Evolutionary conservation across 192 early-diverging fungal genomes (phyloP).

Genomic region (Radiomyces spectabilis): DNA sequence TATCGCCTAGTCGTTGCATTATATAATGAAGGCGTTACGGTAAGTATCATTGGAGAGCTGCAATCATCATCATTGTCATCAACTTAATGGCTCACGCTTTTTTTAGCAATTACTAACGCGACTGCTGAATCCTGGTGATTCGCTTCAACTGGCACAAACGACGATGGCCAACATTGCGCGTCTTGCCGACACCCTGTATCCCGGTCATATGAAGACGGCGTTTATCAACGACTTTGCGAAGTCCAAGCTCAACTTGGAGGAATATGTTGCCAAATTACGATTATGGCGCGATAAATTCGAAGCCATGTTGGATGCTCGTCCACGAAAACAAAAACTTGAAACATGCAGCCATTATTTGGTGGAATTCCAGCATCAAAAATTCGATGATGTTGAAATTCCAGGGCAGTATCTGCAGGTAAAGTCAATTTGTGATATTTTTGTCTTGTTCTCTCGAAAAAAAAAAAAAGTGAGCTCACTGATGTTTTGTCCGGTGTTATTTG

Average conservation of each 20-base stretch:
- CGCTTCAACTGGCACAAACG: conserved; percentile 49
- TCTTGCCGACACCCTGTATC: conserved; percentile 83
- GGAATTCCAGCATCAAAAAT: conserved; percentile 98
- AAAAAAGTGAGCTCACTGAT: neutral
- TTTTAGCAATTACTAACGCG: conserved; percentile 61
- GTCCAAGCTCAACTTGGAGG: conserved; percentile 73
- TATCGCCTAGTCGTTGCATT: conserved; percentile 91
- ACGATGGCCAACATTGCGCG: conserved; percentile 77
- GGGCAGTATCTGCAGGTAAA: conserved; percentile 89
- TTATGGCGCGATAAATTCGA: conserved; percentile 95
- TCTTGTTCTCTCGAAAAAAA: too few relatives aligned
- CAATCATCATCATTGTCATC: neutral
- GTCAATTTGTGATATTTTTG: neutral
- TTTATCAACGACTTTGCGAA: conserved; percentile 94
- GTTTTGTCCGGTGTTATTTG: neutral
- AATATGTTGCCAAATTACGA: conserved; percentile 81
- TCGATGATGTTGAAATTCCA: conserved; percentile 98
- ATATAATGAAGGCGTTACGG: conserved; percentile 84
- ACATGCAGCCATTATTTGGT: conserved; percentile 87
- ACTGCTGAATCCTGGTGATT: conserved; percentile 52
- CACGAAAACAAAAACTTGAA: conserved; percentile 77
- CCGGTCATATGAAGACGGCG: conserved; percentile 66
- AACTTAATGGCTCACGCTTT: neutral
- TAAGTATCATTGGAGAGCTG: conserved; percentile 16
- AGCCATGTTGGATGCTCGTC: conserved; percentile 72